Evolutionary conservation across 2,329 filamentous ascomycete species (phyloP).

Genomic region (Trichoderma sp.): DNA sequence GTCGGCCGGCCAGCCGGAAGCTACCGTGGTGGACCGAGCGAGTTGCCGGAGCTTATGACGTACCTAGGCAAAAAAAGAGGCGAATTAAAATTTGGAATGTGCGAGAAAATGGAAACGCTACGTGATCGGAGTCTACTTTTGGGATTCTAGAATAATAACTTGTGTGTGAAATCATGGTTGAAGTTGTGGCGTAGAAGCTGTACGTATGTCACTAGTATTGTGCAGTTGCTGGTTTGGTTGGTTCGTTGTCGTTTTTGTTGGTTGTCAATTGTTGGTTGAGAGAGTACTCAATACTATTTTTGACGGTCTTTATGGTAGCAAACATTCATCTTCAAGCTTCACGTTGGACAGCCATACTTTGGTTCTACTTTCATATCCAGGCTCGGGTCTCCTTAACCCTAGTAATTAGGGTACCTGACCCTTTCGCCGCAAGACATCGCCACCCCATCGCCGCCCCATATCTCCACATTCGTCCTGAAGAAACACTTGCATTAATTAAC

Average conservation of each 20-base stretch:
- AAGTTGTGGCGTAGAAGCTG: neutral
- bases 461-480: neutral
- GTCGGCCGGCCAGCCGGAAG: conserved; percentile 17
- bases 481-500: neutral
- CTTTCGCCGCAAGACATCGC: neutral
- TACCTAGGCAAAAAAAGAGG: neutral
- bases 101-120: neutral
- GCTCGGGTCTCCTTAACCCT: too few species aligned
- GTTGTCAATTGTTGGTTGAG: neutral
- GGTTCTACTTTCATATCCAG: too few species aligned
- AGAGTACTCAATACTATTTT: neutral
- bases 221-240: neutral
- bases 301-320: neutral
- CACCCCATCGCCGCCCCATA: neutral
- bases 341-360: neutral
- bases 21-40: conserved; percentile 2
- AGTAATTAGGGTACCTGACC: neutral
- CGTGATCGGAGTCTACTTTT: neutral
- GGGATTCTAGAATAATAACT: neutral
- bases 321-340: neutral
- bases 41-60: neutral
- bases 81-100: neutral
- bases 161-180: neutral
- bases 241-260: neutral
- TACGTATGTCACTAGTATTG: neutral